Base-by-base conservation (phyloP, 345 rosid species). In the Gossypium rotundifolium region DNA sequence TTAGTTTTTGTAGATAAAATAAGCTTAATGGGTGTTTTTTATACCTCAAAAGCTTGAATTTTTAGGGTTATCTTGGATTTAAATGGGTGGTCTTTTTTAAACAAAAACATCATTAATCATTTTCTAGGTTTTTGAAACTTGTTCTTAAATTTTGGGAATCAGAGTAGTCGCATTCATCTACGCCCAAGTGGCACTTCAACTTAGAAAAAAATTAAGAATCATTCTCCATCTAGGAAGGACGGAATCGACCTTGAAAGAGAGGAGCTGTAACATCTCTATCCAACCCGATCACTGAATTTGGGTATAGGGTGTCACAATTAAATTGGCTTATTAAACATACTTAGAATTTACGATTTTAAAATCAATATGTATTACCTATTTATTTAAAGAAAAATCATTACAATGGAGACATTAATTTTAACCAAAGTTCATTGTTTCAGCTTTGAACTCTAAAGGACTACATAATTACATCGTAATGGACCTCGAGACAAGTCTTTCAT, bases 1-100 rank as follows among this genome's bases (percentile, higher is more conserved):
- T 14, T 57, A 63, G 25, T 8, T 22, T 52, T 20, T 65, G 49
- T 70, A 45, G 74, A 62, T 42, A 66, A 57, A 75, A 81, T 80
- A 87, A 61, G 74, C 87, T 81, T 72, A 27, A 77, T 84, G 96
- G 94, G 91, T 84, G 65, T 81, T 86, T 92, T 89, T 90, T 78
- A n/a, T 88, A 85, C 93, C 93, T 88, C 86, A 20, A 76, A 53
- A 77, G 82, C 65, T 78, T 76, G 74, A 23, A 53, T 45, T 69
- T 20, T 54, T 57, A 57, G 11, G 54, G 14, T 6, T 77, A 10
- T 48, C 20, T 76, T 20, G 75, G 79, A 81, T 84, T 86, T 70
- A 71, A 71, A 73, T 79, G 60, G 94, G 90, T 94, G 90, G 87
- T 83, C 25, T 90, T 83, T 18, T 92, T 90, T 85, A 58, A 65